Percentiles rank a stretch among this genome's conserved stretches.
These are phyloP conservation scores for Arthrinium puccinioides DNA, from an alignment of 2,329 filamentous ascomycete species.

Conservation along the genomic window DNA sequence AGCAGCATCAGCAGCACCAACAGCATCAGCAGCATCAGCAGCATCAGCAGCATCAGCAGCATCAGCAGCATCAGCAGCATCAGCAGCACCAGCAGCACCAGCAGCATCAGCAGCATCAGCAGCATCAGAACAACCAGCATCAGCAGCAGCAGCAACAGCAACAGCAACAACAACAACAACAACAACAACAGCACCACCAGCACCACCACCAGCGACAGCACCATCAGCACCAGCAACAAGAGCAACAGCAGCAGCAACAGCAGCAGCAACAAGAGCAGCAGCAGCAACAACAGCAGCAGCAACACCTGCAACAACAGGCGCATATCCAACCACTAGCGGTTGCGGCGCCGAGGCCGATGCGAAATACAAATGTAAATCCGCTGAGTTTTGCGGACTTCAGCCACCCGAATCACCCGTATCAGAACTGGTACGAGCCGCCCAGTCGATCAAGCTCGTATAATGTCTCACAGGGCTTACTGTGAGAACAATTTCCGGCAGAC, in stretches of 20 bases:
- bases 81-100: too few species aligned
- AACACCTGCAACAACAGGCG: slow-evolving; percentile 16
- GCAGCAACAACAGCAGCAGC: slow-evolving; percentile 14
- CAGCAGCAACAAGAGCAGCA: too few species aligned
- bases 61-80: too few species aligned
- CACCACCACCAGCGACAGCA: slow-evolving; percentile 8
- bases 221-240: slow-evolving; percentile 15
- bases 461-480: neutral
- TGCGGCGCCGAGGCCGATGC: slow-evolving; percentile 23
- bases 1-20: too few species aligned
- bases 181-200: slow-evolving; percentile 15
- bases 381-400: slow-evolving; percentile 70
- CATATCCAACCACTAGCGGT: slow-evolving; percentile 15
- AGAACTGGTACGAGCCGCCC: slow-evolving; percentile 71
- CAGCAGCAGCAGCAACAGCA: slow-evolving; percentile 2
- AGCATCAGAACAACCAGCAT: too few species aligned
- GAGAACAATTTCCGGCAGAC: too few species aligned
- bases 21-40: too few species aligned
- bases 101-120: too few species aligned
- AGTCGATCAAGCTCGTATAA: slow-evolving; percentile 32
- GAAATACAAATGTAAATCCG: slow-evolving; percentile 53
- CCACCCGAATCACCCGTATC: slow-evolving; percentile 73
- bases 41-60: too few species aligned
- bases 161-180: slow-evolving; percentile 15
- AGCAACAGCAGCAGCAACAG: too few species aligned